Conservation (phyloP, 2,329 filamentous ascomycete genomes). For the Rutstroemia sp. region DNA sequence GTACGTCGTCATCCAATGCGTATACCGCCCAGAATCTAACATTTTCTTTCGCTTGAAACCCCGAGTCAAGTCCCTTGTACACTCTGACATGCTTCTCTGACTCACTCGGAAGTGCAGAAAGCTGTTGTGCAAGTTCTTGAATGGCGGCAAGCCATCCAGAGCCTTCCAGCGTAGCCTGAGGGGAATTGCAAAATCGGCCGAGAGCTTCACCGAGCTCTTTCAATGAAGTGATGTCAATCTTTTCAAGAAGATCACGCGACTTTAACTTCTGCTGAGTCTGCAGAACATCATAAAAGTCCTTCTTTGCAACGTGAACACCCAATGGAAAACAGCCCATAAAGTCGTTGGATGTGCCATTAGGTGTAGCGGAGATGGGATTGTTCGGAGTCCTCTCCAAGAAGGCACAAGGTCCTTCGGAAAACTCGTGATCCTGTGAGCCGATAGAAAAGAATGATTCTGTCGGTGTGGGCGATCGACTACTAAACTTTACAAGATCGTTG, state of each 20-base stretch:
- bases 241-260: conserved; percentile 7
- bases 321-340: conserved; percentile 40
- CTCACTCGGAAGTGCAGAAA: conserved; percentile 7
- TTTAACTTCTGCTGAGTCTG: conserved; percentile 33
- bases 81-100: conserved; percentile 29
- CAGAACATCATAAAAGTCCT: conserved; percentile 38
- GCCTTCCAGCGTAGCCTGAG: conserved; percentile 21
- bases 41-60: conserved; percentile 29
- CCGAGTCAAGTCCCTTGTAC: conserved; percentile 32
- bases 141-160: conserved; percentile 15
- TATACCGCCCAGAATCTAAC: conserved; percentile 32
- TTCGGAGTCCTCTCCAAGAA: background rate
- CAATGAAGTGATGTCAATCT: background rate
- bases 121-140: conserved; percentile 15
- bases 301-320: conserved; percentile 34
- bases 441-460: background rate
- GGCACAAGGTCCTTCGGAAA: conserved; percentile 7
- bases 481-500: background rate
- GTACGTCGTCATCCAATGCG: conserved; percentile 13
- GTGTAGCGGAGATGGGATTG: conserved; percentile 33
- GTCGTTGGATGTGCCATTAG: conserved; percentile 32
- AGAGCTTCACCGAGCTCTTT: conserved; percentile 2
- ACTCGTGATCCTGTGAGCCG: background rate
- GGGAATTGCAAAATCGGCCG: background rate
- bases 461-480: conserved; percentile 3